Evolutionary conservation across 306 rosid species (phyloP).

Genomic region (Lathyrus tuberosus): DNA sequence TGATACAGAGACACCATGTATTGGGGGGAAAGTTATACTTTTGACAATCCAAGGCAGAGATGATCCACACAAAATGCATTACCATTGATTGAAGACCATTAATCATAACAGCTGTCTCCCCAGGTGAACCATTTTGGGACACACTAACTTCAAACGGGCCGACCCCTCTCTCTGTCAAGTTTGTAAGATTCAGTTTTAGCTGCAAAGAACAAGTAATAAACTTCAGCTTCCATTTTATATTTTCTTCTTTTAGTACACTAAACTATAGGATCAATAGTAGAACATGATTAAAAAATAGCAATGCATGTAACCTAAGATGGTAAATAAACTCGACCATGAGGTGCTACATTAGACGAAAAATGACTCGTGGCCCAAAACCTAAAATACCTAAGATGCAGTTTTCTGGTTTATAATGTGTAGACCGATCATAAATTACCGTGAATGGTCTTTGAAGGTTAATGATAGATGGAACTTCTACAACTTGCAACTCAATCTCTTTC

Average conservation of each 20-base stretch:
- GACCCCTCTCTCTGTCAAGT: conserved; percentile 75
- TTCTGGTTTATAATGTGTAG: conserved; percentile 25
- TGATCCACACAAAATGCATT: conserved; percentile 41
- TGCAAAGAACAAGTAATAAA: conserved; percentile 50
- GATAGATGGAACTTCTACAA: conserved; percentile 68
- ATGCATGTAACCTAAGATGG: conserved; percentile 24
- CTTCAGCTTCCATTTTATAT: conserved; percentile 40
- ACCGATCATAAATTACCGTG: conserved; percentile 53
- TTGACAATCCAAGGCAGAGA: conserved; percentile 30
- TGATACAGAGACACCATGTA: conserved; percentile 25
- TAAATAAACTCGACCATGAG: conserved; percentile 35
- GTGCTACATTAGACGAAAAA: conserved; percentile 29
- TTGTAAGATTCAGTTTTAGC: conserved; percentile 72
- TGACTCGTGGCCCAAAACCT: not conserved
- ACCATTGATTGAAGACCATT: conserved; percentile 91
- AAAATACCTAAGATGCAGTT: conserved; percentile 35
- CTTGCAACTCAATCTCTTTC: conserved; percentile 85
- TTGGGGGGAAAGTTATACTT: conserved; percentile 6
- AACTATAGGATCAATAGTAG: conserved; percentile 16
- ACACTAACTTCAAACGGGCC: conserved; percentile 90
- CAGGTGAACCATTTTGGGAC: conserved; percentile 56
- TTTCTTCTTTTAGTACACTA: conserved; percentile 7
- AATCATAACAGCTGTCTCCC: conserved; percentile 64
- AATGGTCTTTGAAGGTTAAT: conserved; percentile 82
- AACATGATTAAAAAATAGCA: conserved; percentile 28